These are phyloP conservation scores for Trichophyton schoenleinii DNA, from an alignment of 2,329 filamentous ascomycete species.

Conservation along the genomic window DNA sequence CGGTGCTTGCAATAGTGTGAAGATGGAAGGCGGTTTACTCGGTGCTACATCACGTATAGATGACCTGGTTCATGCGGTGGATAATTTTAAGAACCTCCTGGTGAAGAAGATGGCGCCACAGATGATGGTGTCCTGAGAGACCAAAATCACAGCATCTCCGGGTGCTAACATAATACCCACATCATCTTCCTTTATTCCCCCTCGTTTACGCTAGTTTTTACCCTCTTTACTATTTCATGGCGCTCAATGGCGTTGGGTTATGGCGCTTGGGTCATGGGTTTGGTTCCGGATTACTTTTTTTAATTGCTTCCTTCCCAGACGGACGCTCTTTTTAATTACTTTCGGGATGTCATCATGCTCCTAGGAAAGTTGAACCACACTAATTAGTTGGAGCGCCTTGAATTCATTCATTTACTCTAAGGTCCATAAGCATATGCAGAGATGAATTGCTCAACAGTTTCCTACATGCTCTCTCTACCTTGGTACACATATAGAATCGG, in stretches of 20 bases:
- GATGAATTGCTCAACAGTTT: no score
- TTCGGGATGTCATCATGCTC: neutral
- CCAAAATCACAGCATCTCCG: neutral
- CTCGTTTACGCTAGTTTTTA: conserved; percentile 10
- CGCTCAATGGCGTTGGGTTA: conserved; percentile 2
- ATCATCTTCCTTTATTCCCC: conserved; percentile 3
- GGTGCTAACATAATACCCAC: neutral
- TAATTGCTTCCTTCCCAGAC: neutral
- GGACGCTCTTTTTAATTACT: neutral
- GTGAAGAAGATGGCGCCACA: conserved; percentile 34
- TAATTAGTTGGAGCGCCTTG: neutral
- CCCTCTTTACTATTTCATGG: conserved; percentile 2
- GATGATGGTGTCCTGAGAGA: conserved; percentile 16
- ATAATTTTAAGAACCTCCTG: conserved; percentile 30
- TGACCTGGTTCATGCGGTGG: conserved; percentile 30
- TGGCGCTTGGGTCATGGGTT: neutral
- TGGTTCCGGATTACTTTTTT: neutral
- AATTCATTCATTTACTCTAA: neutral
- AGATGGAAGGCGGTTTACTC: conserved; percentile 38
- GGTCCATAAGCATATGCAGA: neutral
- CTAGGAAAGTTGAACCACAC: neutral
- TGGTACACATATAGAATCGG: no score
- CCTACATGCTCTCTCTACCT: no score
- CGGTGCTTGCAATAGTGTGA: conserved; percentile 32
- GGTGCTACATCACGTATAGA: conserved; percentile 28